Evolutionary conservation across 2,329 filamentous ascomycete species (phyloP).

Genomic region (Apiospora rasikravindrae): DNA sequence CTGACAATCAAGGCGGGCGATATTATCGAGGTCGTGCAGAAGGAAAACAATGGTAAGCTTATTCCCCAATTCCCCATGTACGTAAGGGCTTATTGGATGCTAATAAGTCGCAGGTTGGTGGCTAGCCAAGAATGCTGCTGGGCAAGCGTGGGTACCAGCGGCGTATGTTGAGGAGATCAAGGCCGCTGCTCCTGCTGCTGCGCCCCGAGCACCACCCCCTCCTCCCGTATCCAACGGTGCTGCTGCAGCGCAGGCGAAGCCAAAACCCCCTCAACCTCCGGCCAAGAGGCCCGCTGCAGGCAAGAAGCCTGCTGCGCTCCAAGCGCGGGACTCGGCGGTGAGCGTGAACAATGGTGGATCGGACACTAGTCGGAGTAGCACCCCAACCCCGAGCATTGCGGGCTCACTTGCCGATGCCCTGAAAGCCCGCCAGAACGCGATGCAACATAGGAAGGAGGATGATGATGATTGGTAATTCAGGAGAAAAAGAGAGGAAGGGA

Average conservation of each 20-base stretch:
- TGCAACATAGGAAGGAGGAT: constrained; percentile 72
- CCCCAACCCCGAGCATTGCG: constrained; percentile 73
- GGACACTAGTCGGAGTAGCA: constrained; percentile 70
- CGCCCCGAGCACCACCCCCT: constrained; percentile 69
- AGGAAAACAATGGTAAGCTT: constrained; percentile 86
- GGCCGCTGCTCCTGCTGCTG: constrained; percentile 64
- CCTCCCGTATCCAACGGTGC: constrained; percentile 57
- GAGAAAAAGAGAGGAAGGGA: background rate
- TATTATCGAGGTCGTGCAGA: constrained; percentile 86
- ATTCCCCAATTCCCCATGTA: background rate
- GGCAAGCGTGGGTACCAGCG: constrained; percentile 93
- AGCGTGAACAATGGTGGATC: constrained; percentile 65
- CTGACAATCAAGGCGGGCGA: constrained; percentile 81
- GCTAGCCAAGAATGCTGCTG: constrained; percentile 75
- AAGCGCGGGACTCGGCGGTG: constrained; percentile 75
- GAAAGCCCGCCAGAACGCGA: constrained; percentile 75
- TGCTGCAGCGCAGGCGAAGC: constrained; percentile 62
- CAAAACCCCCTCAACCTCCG: constrained; percentile 77
- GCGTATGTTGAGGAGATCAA: constrained; percentile 88
- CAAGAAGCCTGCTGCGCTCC: constrained; percentile 72
- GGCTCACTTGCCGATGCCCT: constrained; percentile 82
- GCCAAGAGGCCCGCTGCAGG: constrained; percentile 77
- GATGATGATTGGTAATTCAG: constrained; percentile 70
- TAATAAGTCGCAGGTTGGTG: constrained; percentile 79
- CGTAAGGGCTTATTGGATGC: constrained; percentile 21